Evolutionary conservation across 1,139 yeast species (phyloP).

Genomic region (Protomyces inundatus): DNA sequence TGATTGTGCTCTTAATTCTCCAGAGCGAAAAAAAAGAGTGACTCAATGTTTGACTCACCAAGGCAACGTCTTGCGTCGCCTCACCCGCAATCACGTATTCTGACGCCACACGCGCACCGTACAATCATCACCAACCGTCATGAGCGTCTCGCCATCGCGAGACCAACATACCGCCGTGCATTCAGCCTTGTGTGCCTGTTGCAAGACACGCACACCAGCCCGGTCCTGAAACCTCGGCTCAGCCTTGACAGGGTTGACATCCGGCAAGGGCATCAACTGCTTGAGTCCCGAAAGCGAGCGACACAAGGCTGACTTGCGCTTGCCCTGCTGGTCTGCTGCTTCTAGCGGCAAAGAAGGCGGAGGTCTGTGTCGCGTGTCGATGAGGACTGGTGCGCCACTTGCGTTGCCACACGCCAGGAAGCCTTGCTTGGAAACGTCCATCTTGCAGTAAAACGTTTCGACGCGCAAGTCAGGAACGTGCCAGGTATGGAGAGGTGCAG

Average conservation of each 20-base stretch:
- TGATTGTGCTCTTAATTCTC: no score
- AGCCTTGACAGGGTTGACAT: not conserved
- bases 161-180: conserved; percentile 13
- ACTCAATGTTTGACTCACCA: no score
- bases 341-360: not conserved
- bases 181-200: conserved; percentile 4
- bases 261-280: not conserved
- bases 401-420: conserved; percentile 18
- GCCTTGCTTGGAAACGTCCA: conserved; percentile 7
- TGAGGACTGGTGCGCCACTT: conserved; percentile 3
- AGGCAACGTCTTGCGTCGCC: not conserved
- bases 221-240: not conserved
- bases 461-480: conserved; percentile 6
- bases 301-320: not conserved
- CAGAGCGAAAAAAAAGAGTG: no score
- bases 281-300: not conserved
- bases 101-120: conserved; percentile 10
- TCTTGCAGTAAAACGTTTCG: conserved; percentile 6
- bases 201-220: not conserved
- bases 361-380: not conserved
- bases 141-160: conserved; percentile 3
- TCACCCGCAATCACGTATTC: not conserved
- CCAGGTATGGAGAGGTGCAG: not conserved
- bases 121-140: conserved; percentile 11
- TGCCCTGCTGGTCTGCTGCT: not conserved